These are phyloP conservation scores for Lentinus polychrous DNA, from an alignment of 1,284 basidiomycete genomes.

Conservation along the genomic window DNA sequence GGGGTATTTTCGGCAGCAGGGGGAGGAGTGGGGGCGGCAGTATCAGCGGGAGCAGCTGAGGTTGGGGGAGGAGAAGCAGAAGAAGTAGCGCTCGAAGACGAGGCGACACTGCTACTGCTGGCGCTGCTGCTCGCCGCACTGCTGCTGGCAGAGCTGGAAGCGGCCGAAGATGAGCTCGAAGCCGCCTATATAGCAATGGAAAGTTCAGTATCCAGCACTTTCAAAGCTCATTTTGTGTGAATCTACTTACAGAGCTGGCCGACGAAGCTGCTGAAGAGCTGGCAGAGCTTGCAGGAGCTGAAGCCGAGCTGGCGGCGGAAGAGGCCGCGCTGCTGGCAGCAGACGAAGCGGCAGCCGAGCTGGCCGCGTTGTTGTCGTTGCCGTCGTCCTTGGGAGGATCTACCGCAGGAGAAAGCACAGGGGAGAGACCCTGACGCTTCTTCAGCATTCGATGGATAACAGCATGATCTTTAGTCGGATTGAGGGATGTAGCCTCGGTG, in stretches of 20 bases:
- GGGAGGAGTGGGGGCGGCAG: conserved; percentile 4
- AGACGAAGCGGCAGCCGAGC: conserved; percentile 9
- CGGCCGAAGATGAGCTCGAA: conserved; percentile 6
- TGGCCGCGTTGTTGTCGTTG: conserved; percentile 5
- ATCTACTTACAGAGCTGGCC: background rate
- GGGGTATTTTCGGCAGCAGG: conserved; percentile 8
- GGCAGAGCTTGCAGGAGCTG: conserved; percentile 6
- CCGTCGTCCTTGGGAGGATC: background rate
- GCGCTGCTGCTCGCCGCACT: conserved; percentile 2
- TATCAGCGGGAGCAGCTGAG: background rate
- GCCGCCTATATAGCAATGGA: background rate
- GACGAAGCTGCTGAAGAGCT: background rate
- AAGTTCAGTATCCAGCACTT: background rate
- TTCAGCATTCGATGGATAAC: conserved; percentile 59
- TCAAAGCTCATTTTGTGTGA: background rate
- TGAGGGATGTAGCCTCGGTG: conserved; percentile 40
- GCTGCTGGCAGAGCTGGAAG: background rate
- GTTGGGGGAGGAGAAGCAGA: background rate
- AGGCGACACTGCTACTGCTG: background rate
- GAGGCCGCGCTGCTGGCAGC: conserved; percentile 11
- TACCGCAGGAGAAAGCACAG: conserved; percentile 5
- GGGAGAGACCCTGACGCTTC: conserved; percentile 41
- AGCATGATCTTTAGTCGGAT: conserved; percentile 40
- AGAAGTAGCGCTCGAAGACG: background rate
- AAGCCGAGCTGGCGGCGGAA: conserved; percentile 15